phyloP scores from a whole-genome alignment of 148 eudicot genomes.

The Bassia scoparia region DNA sequence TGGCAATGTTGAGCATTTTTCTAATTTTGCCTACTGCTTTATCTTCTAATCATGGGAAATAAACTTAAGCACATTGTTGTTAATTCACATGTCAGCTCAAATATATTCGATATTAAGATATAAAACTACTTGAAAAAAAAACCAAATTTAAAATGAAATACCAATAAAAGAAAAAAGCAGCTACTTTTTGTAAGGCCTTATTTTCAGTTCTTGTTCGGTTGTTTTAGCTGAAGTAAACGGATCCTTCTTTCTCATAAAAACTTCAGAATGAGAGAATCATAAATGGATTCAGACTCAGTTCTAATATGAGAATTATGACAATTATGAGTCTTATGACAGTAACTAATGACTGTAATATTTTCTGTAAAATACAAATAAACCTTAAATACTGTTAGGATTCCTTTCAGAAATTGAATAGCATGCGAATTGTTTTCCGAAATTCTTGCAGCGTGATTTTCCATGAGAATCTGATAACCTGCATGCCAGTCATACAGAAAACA shows the following conservation, averaged over 20 bases:
- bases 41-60: neutral
- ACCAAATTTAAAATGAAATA: no score
- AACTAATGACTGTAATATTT: neutral
- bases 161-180: no score
- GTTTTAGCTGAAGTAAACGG: no score
- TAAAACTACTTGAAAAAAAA: neutral
- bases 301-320: no score
- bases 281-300: no score
- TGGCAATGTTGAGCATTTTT: neutral
- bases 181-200: no score
- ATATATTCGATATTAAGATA: no score
- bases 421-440: neutral
- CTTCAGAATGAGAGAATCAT: no score
- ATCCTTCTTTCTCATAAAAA: no score
- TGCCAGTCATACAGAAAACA: neutral
- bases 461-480: neutral
- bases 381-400: neutral
- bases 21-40: neutral
- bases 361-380: no score
- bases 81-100: neutral
- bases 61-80: neutral
- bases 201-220: no score
- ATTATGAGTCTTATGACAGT: no score
- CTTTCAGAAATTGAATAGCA: neutral
- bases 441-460: neutral